phyloP scores from a whole-genome alignment of 768 basidiomycete species.

The Lentinula aciculospora region DNA sequence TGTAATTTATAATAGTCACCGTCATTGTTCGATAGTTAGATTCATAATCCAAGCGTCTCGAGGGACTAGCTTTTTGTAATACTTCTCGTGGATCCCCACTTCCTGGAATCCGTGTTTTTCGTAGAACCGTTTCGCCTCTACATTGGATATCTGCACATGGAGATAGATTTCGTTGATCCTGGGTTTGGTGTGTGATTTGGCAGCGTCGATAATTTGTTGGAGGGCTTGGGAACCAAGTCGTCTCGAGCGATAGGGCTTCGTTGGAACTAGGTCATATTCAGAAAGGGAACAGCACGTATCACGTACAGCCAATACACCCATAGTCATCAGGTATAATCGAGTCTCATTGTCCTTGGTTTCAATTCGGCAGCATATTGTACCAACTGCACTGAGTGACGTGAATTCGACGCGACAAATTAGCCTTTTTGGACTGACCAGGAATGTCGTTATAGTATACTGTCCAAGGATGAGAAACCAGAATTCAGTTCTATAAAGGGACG shows the following conservation, averaged over 20 bases:
- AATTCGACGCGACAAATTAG: not conserved
- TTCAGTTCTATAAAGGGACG: slow-evolving; percentile 24
- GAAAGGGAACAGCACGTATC: slow-evolving; percentile 23
- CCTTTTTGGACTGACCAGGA: slow-evolving; percentile 31
- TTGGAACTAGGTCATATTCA: slow-evolving; percentile 7
- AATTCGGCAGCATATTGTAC: slow-evolving; percentile 80
- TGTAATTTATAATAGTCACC: slow-evolving; percentile 3
- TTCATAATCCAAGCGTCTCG: slow-evolving; percentile 87
- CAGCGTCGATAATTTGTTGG: slow-evolving; percentile 60
- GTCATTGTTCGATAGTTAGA: slow-evolving; percentile 29
- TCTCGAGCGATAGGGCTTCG: slow-evolving; percentile 80
- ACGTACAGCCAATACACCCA: slow-evolving; percentile 79
- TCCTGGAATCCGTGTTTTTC: slow-evolving; percentile 78
- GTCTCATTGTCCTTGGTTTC: slow-evolving; percentile 58
- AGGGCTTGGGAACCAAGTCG: slow-evolving; percentile 70
- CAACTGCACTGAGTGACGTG: slow-evolving; percentile 35
- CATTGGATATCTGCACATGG: slow-evolving; percentile 85
- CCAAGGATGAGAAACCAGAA: slow-evolving; percentile 6
- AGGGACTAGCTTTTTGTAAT: slow-evolving; percentile 88
- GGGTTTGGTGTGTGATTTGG: slow-evolving; percentile 50
- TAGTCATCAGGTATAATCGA: slow-evolving; percentile 82
- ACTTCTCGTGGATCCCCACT: slow-evolving; percentile 57
- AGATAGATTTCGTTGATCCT: slow-evolving; percentile 70
- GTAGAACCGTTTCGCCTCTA: slow-evolving; percentile 74
- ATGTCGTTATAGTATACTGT: slow-evolving; percentile 92